Base-by-base conservation (phyloP, 2,329 filamentous ascomycete genomes). In the Eutypella sp. region DNA sequence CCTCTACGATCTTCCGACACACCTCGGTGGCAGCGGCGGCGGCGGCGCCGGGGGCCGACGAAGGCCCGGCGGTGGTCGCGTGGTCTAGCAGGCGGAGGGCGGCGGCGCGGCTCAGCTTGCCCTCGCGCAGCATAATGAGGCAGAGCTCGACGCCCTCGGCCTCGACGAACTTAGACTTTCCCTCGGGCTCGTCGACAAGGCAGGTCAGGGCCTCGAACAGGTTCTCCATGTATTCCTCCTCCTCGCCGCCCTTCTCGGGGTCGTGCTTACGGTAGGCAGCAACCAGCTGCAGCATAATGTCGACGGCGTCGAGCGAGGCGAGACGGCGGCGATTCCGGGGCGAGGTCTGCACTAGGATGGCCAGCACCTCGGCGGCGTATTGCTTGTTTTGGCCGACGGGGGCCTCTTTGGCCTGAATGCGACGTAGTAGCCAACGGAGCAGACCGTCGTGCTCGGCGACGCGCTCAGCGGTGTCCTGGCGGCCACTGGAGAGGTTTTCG, bases 181-280 rank as follows among this genome's bases (percentile, higher is more conserved):
- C 91, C 4, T 76, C 67, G 0, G 75, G 64, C 47, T 89, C 85
- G 56, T 95, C 87, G 1, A 85, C 86, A 1, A 95, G 69, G 55
- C 87, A 95, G 1, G 88, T 87, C 16, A 97, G 64, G 2, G 84
- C 81, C 60, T 96, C 91, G 63, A 99, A 99, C 1, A 96, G 63
- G 54, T 99, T 96, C 66, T 95, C 89, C 62, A 95, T 87, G 63
- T 88, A 96, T 68, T 99, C 93, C 62, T 96, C 91, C 65, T 97
- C 93, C 42, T 93, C 85, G 25, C 85, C 83, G 47, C 90, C 89
- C 60, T 87, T 92, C 41, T 83, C 79, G 0, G 93, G 93, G 60
- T 99, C 91, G 41, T 84, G 79, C 69, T 86, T 87, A 46, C 93
- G 83, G 68, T 97, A 99, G 1, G 84, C 73, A 2, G 91, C 88